phyloP scores from a whole-genome alignment of 2,329 filamentous ascomycete species.

The Dactylonectria macrodidyma region DNA sequence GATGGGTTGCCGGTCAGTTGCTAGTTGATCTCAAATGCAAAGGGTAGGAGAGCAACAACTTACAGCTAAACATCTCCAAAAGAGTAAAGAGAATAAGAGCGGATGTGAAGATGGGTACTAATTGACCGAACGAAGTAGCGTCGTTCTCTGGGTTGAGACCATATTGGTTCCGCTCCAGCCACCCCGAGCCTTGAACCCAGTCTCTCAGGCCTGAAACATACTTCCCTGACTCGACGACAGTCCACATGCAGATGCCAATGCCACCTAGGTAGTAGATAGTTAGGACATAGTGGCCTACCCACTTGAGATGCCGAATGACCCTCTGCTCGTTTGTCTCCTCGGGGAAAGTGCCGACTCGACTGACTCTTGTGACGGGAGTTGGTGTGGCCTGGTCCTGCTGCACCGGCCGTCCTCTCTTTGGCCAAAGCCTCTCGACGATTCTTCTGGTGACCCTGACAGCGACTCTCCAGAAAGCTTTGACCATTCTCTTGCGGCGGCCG shows the following conservation, averaged over 20 bases:
- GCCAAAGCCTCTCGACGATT: not conserved
- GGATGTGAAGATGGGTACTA: constrained; percentile 26
- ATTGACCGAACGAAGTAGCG: constrained; percentile 29
- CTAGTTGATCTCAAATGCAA: no score
- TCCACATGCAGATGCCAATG: constrained; percentile 28
- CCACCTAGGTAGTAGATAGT: constrained; percentile 17
- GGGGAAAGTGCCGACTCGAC: no score
- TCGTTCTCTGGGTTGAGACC: constrained; percentile 28
- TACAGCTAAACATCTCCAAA: constrained; percentile 31
- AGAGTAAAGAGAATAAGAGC: constrained; percentile 25
- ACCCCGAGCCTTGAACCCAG: constrained; percentile 25
- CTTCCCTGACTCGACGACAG: constrained; percentile 20
- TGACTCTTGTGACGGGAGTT: not conserved
- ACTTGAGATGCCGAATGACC: constrained; percentile 13
- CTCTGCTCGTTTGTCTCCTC: constrained; percentile 4
- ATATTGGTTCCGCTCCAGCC: constrained; percentile 10
- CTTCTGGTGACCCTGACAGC: not conserved
- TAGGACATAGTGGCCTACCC: constrained; percentile 22
- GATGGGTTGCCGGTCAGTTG: no score
- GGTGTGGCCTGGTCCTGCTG: not conserved
- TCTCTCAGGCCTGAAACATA: constrained; percentile 17
- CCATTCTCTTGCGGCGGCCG: constrained; percentile 13
- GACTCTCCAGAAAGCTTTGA: constrained; percentile 6
- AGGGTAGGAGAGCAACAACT: not conserved
- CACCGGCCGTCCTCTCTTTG: no score